These are phyloP conservation scores for Tetracladium setigerum DNA, from an alignment of 495 filamentous ascomycete species.

Conservation along the genomic window DNA sequence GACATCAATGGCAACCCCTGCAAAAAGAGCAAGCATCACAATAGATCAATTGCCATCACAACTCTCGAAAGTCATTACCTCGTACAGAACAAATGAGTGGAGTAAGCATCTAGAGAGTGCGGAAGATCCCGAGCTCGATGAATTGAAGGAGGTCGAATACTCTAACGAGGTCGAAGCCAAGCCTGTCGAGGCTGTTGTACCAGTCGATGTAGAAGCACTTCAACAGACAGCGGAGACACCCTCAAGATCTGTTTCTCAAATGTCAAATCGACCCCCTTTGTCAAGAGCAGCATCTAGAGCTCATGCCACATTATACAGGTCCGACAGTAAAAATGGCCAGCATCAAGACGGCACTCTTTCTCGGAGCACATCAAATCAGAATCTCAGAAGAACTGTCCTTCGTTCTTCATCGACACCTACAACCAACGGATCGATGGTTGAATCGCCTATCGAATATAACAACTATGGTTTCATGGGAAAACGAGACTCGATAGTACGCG, in stretches of 20 bases:
- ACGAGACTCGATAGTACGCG: slow-evolving; percentile 52
- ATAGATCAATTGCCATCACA: slow-evolving; percentile 43
- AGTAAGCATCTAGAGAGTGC: slow-evolving; percentile 80
- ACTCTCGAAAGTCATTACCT: slow-evolving; percentile 66
- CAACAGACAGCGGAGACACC: slow-evolving; percentile 59
- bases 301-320: neutral
- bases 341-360: neutral
- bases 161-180: slow-evolving; percentile 15
- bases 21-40: slow-evolving; percentile 28
- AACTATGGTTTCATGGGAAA: slow-evolving; percentile 52
- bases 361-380: slow-evolving; percentile 13
- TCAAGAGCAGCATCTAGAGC: slow-evolving; percentile 19
- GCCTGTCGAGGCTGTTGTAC: slow-evolving; percentile 46
- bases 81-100: slow-evolving; percentile 94
- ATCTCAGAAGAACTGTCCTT: slow-evolving; percentile 23
- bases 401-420: slow-evolving; percentile 36
- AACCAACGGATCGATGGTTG: slow-evolving; percentile 29
- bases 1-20: slow-evolving; percentile 17
- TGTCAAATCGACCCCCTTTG: slow-evolving; percentile 1
- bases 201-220: slow-evolving; percentile 57
- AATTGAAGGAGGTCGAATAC: slow-evolving; percentile 38
- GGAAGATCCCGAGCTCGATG: slow-evolving; percentile 66
- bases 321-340: neutral
- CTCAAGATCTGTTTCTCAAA: slow-evolving; percentile 16
- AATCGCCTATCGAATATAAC: slow-evolving; percentile 34